phyloP scores from a whole-genome alignment of 805 yeast species.

The Starmerella ratchasimensis region DNA sequence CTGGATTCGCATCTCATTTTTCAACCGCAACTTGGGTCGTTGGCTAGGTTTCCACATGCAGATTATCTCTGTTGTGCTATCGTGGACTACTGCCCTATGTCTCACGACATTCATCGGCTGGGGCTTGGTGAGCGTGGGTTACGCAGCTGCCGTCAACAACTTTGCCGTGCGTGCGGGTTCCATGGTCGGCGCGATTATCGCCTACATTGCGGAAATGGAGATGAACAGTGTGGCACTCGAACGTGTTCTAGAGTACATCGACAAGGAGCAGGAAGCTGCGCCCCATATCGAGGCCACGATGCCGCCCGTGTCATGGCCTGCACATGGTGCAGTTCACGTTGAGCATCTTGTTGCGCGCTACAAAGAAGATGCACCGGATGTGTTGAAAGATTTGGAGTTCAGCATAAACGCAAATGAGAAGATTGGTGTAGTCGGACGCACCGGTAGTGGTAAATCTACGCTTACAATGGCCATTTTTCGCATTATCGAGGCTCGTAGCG shows the following conservation, averaged over 20 bases:
- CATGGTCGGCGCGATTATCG: constrained; percentile 75
- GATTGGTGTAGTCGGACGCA: constrained; percentile 90
- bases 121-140: constrained; percentile 62
- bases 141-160: constrained; percentile 78
- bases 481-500: constrained; percentile 64
- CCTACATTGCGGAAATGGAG: constrained; percentile 88
- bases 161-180: constrained; percentile 78
- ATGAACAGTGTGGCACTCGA: constrained; percentile 86
- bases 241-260: constrained; percentile 66
- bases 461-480: constrained; percentile 73
- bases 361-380: constrained; percentile 63
- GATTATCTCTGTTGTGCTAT: constrained; percentile 66
- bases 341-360: constrained; percentile 48
- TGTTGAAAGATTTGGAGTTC: constrained; percentile 52
- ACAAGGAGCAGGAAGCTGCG: constrained; percentile 71
- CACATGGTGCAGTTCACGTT: constrained; percentile 62
- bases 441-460: constrained; percentile 92
- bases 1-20: constrained; percentile 38
- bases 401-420: constrained; percentile 61
- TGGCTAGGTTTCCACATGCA: constrained; percentile 89
- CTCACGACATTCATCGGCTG: constrained; percentile 47
- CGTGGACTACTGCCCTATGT: constrained; percentile 64
- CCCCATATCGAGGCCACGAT: constrained; percentile 47
- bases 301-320: constrained; percentile 66
- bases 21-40: constrained; percentile 69